Evolutionary conservation across 768 basidiomycete species (phyloP).

Genomic region (Hygrophorus pudorinus): DNA sequence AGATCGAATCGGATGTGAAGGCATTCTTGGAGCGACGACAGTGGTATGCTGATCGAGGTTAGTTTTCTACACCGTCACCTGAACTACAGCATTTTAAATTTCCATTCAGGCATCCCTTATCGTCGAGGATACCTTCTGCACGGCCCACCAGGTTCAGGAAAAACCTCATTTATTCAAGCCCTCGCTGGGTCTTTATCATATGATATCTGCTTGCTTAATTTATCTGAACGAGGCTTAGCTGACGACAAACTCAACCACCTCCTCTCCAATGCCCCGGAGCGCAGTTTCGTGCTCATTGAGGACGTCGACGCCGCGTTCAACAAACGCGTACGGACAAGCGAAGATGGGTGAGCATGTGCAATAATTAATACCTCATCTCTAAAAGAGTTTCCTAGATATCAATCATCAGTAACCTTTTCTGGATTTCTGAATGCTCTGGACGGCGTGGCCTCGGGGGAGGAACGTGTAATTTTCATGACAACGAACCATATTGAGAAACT

Average conservation of each 20-base stretch:
- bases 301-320: constrained; percentile 98
- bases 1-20: constrained; percentile 70
- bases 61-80: constrained; percentile 12
- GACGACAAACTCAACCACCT: constrained; percentile 96
- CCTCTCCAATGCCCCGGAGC: constrained; percentile 85
- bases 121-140: constrained; percentile 90
- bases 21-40: constrained; percentile 74
- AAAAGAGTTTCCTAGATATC: constrained; percentile 47
- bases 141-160: constrained; percentile 96
- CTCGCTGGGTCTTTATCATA: constrained; percentile 87
- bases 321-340: constrained; percentile 79
- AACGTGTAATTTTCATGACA: constrained; percentile 98
- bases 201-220: constrained; percentile 92
- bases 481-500: constrained; percentile 90
- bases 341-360: constrained; percentile 70
- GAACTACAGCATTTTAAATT: constrained; percentile 2
- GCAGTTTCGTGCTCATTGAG: constrained; percentile 92
- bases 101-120: constrained; percentile 79
- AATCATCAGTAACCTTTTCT: constrained; percentile 94
- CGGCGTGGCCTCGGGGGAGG: constrained; percentile 95
- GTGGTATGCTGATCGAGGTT: constrained; percentile 97
- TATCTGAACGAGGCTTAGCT: constrained; percentile 90
- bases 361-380: constrained; percentile 6
- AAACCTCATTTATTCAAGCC: constrained; percentile 97
- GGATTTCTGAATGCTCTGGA: constrained; percentile 96